Conservation (phyloP, 352 stramenopile species). For the Phytophthora rubi region DNA sequence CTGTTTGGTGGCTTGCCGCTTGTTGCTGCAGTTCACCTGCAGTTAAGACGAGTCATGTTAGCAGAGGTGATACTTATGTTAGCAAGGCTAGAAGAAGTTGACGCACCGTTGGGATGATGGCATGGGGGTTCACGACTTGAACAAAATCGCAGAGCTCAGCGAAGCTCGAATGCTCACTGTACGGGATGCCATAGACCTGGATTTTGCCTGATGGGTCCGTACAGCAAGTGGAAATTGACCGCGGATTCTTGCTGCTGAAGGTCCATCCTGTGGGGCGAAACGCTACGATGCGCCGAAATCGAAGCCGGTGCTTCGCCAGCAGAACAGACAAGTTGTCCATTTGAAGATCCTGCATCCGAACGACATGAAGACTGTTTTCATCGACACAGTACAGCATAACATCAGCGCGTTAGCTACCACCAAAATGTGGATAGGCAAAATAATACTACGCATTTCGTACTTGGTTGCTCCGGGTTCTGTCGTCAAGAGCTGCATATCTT, state of each 20-base stretch:
- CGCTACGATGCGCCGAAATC: slow-evolving; percentile 88
- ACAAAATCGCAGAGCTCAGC: slow-evolving; percentile 94
- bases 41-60: slow-evolving; percentile 8
- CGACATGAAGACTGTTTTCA: slow-evolving; percentile 86
- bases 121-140: slow-evolving; percentile 81
- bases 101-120: slow-evolving; percentile 93
- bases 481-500: slow-evolving; percentile 89
- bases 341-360: slow-evolving; percentile 93
- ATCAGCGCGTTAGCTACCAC: slow-evolving; percentile 2
- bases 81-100: not conserved
- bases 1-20: slow-evolving; percentile 73
- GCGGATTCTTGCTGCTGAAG: slow-evolving; percentile 58
- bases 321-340: slow-evolving; percentile 88
- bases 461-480: slow-evolving; percentile 75
- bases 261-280: slow-evolving; percentile 96
- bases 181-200: slow-evolving; percentile 94
- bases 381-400: slow-evolving; percentile 1
- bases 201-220: slow-evolving; percentile 84
- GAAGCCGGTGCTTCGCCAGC: slow-evolving; percentile 68
- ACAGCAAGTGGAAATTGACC: slow-evolving; percentile 73
- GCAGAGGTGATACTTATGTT: not conserved
- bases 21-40: slow-evolving; percentile 78
- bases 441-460: slow-evolving; percentile 40
- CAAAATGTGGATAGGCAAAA: not conserved
- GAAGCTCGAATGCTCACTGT: slow-evolving; percentile 97